Conservation (phyloP, 176 grass and related monocot species). For the Paspalum vaginatum region DNA sequence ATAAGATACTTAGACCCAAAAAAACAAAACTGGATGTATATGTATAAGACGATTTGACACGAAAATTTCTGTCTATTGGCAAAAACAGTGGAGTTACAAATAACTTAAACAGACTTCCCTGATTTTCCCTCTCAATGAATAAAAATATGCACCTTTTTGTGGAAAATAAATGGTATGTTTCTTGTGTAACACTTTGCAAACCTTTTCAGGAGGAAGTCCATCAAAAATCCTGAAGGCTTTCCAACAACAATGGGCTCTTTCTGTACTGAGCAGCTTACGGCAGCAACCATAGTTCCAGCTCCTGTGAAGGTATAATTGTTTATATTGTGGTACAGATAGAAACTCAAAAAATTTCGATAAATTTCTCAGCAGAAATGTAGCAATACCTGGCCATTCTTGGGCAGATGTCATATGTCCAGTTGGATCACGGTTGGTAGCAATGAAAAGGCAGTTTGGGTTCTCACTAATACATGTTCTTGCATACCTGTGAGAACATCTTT, state of each 20-base stretch:
- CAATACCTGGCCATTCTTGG: constrained; percentile 97
- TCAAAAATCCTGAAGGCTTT: constrained; percentile 91
- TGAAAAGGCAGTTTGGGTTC: constrained; percentile 95
- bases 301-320: constrained; percentile 52
- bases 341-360: not conserved
- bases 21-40: not conserved
- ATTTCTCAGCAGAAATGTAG: constrained; percentile 4
- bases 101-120: constrained; percentile 13
- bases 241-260: constrained; percentile 93
- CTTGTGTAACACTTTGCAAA: constrained; percentile 30
- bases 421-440: constrained; percentile 90
- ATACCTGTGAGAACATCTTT: constrained; percentile 60
- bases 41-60: not conserved
- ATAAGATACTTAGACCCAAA: not conserved
- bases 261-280: constrained; percentile 80
- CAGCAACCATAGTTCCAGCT: constrained; percentile 94
- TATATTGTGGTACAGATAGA: not conserved
- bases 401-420: constrained; percentile 76
- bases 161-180: constrained; percentile 21
- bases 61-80: not conserved
- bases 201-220: constrained; percentile 93
- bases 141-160: not conserved
- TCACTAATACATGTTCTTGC: constrained; percentile 86
- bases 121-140: not conserved
- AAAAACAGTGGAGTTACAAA: not conserved